phyloP scores from a whole-genome alignment of 2,329 filamentous ascomycete genomes.

The Conoideocrella luteorostrata region DNA sequence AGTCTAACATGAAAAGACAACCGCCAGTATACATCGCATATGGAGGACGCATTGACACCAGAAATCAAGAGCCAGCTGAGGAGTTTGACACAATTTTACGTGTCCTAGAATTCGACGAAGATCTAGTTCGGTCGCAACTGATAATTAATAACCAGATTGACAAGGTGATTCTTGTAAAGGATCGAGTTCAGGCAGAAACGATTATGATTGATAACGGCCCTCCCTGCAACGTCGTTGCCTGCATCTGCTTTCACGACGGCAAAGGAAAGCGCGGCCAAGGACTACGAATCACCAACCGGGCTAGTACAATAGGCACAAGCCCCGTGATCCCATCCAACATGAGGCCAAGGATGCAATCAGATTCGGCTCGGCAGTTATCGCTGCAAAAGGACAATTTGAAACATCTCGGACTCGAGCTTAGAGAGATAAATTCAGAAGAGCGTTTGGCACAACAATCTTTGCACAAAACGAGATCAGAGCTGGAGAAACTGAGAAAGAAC shows the following conservation, averaged over 20 bases:
- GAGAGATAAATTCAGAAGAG: conserved; percentile 42
- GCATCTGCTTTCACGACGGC: conserved; percentile 61
- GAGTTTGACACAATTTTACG: conserved; percentile 72
- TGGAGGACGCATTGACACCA: conserved; percentile 28
- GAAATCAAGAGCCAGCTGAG: conserved; percentile 61
- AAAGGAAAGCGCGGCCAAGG: conserved; percentile 49
- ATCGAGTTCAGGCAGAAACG: conserved; percentile 57
- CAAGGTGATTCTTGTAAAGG: conserved; percentile 70
- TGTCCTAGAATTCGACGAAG: conserved; percentile 74
- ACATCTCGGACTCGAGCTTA: conserved; percentile 49
- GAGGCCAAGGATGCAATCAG: conserved; percentile 70
- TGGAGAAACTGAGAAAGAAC: conserved; percentile 36
- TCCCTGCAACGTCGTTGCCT: conserved; percentile 67
- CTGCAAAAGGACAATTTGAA: conserved; percentile 43
- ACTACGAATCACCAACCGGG: conserved; percentile 45
- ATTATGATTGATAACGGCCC: conserved; percentile 58
- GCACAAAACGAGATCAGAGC: conserved; percentile 39
- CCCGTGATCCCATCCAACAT: conserved; percentile 41
- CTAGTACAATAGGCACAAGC: conserved; percentile 34
- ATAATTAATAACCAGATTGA: conserved; percentile 81
- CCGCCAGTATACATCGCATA: conserved; percentile 34
- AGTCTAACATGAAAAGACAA: conserved; percentile 44
- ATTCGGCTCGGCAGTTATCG: conserved; percentile 60
- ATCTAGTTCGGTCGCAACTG: conserved; percentile 70
- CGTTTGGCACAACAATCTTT: conserved; percentile 40